Base-by-base conservation (phyloP, 169 alveolate species). In the Pseudocohnilembus persalinus region DNA sequence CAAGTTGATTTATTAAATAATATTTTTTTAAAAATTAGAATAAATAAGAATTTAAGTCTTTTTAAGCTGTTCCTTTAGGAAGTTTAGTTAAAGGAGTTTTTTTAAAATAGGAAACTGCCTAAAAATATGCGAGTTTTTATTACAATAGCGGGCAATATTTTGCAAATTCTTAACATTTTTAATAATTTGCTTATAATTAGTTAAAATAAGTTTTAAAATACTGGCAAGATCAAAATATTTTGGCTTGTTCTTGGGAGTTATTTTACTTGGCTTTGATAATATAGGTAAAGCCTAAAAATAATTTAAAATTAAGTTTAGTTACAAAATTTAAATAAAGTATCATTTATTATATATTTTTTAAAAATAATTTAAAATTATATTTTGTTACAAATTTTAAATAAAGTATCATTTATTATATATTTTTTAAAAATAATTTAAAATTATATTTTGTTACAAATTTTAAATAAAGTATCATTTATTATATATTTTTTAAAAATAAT, bases 171-270 rank as follows among this genome's bases (percentile, higher is more conserved):
- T 28, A 75, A 15, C 34, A 73, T n/a, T 86, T 78, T 80, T 31
- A 75, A 29, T 34, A 79, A n/a, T 86, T 86, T 75, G 80, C 75
- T 24, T 77, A 64, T 27, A 80, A 72, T 64, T 83, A 86, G 29
- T 74, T 86, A 28, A 74, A 72, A 31, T 75, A 80, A 33, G 90
- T 86, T 0, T 76, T 74, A 16, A 86, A 86, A 76, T 73, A 86
- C 34, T 86, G 90, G 90, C 64, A 79, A 28, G 90, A 86, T n/a
- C 64, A 86, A 65, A 86, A 86, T 75, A 86, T 86, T 49, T 78
- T 83, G 72, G 90, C 90, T 24, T 86, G 84, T 63, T 78, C 87
- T 31, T 86, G 90, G 90, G 90, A 86, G 74, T 86, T 86, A 34
- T 73, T 86, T 74, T 86, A 86, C 64, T 30, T 86, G 75, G 90